Evolutionary conservation across 2,329 filamentous ascomycete species (phyloP).

Genomic region (Sarocladium strictum): DNA sequence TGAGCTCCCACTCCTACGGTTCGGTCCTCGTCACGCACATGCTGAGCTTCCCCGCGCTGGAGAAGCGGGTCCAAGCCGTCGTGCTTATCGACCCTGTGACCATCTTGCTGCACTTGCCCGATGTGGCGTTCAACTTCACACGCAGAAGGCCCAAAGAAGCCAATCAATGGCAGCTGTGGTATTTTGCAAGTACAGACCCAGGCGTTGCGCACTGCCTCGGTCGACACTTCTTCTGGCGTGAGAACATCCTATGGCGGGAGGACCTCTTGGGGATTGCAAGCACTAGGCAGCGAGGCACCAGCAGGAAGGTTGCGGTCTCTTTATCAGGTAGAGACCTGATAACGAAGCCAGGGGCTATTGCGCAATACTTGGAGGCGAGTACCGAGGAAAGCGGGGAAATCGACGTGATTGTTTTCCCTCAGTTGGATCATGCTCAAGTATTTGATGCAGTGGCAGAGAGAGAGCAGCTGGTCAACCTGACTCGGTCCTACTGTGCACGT

Average conservation of each 20-base stretch:
- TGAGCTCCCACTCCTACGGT: constrained; percentile 60
- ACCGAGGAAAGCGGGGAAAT: constrained; percentile 27
- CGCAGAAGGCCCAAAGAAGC: constrained; percentile 44
- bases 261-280: constrained; percentile 37
- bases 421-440: constrained; percentile 58
- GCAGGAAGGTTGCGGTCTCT: constrained; percentile 46
- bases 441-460: constrained; percentile 37
- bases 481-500: constrained; percentile 15
- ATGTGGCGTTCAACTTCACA: constrained; percentile 68
- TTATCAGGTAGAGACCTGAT: constrained; percentile 59
- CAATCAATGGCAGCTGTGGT: constrained; percentile 67
- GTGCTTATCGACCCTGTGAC: constrained; percentile 57
- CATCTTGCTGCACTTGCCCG: constrained; percentile 61
- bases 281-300: constrained; percentile 12
- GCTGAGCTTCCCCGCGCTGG: constrained; percentile 41
- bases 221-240: constrained; percentile 64
- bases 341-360: constrained; percentile 53
- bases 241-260: constrained; percentile 66
- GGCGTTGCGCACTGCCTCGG: constrained; percentile 59
- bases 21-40: constrained; percentile 58
- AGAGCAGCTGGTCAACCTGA: constrained; percentile 22
- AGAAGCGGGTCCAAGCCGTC: constrained; percentile 42
- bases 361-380: constrained; percentile 41
- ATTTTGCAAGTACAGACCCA: constrained; percentile 63
- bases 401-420: constrained; percentile 54